A percentile compares a stretch with the other conserved stretches of the same genome.
These are phyloP conservation scores for Cystobasidium ongulense DNA, from an alignment of 768 basidiomycete species.

Conservation along the genomic window DNA sequence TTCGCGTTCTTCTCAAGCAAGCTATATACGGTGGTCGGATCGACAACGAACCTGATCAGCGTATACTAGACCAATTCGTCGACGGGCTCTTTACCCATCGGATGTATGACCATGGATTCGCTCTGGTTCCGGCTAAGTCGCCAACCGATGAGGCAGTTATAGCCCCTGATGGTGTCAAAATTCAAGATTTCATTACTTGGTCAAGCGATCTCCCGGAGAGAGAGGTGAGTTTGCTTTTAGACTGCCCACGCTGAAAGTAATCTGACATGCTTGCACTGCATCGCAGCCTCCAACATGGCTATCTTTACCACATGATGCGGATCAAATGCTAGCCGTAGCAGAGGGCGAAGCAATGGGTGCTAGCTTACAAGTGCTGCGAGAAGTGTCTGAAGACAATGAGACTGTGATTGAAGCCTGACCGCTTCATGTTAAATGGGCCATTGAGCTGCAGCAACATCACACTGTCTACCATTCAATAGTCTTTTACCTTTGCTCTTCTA, in stretches of 20 bases:
- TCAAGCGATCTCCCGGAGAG: constrained; percentile 78
- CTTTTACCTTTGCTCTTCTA: too few species aligned
- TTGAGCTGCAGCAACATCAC: too few species aligned
- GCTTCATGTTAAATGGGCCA: too few species aligned
- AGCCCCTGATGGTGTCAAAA: constrained; percentile 83
- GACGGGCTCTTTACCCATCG: constrained; percentile 75
- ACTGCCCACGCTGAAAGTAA: background rate
- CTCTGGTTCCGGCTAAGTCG: constrained; percentile 58
- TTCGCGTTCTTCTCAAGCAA: constrained; percentile 87
- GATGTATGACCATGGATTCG: constrained; percentile 90
- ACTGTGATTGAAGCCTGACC: constrained; percentile 52
- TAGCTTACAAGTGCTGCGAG: constrained; percentile 88
- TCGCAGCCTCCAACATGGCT: constrained; percentile 80
- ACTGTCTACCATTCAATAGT: too few species aligned
- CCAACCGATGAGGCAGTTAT: constrained; percentile 55
- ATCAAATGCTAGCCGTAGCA: constrained; percentile 78
- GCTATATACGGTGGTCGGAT: constrained; percentile 77
- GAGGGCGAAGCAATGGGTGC: constrained; percentile 76
- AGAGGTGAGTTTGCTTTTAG: constrained; percentile 42
- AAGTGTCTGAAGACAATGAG: constrained; percentile 76
- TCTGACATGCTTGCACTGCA: background rate
- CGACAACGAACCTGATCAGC: constrained; percentile 91
- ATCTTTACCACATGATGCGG: constrained; percentile 82
- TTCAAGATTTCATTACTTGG: constrained; percentile 86
- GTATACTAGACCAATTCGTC: constrained; percentile 84